Base-by-base conservation (phyloP, 1,284 basidiomycete genomes). In the Omphalotus olearius region DNA sequence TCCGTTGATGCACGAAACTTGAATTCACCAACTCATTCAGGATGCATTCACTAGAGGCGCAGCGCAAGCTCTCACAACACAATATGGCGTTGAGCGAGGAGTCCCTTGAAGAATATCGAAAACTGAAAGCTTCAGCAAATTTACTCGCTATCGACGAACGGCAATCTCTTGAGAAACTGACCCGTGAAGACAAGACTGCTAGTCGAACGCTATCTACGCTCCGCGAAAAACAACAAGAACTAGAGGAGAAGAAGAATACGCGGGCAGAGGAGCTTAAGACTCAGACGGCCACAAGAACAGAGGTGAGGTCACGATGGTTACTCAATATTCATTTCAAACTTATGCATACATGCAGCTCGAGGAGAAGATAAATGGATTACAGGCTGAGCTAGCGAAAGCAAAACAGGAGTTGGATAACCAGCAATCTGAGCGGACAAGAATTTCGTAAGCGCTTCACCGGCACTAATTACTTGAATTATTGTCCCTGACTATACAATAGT, bases 91-190 rank as follows among this genome's bases (percentile, higher is more conserved):
- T 99, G 3, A 90, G 82, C 53, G 86, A 91, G 62, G 87, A 89
- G 51, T 91, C 88, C 60, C 71, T 98, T 9, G 85, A 88, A 44
- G 89, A 97, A 63, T 99, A 99, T 68, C 87, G 88, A 36, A 72
- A 79, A 63, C 71, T 97, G 89, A 93, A 93, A 73, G 83, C 85
- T 0, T 71, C 77, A 20, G 88, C 93, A 5, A 90, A 85, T 55
- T 71, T 87, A 1, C 78, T 88, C 39, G 93, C 91, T 0, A 84
- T 94, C 0, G 79, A 86, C 33, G 94, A 98, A 66, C 88, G 97
- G 1, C 93, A 97, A 64, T 76, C 85, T 18, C 78, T 97, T 4
- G 92, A 95, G 57, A 80, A 81, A 0, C 75, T 95, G 1, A 76
- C 76, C n/a, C 83, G 93, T 54, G 91, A 98, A 52, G 85, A 89